phyloP scores from a whole-genome alignment of 495 filamentous ascomycete species.

The Parathielavia appendiculata region DNA sequence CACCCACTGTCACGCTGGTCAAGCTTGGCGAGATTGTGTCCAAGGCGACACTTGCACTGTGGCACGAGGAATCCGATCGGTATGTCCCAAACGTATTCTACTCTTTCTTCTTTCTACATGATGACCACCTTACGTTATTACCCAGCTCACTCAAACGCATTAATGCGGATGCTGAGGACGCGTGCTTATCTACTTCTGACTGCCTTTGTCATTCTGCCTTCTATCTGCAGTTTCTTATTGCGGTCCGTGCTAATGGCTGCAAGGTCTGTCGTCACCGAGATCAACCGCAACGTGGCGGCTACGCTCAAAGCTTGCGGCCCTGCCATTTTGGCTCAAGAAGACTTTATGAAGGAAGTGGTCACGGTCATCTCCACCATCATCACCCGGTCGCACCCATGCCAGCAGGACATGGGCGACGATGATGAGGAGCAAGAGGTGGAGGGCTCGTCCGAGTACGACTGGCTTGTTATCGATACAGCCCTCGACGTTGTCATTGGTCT shows the following conservation, averaged over 20 bases:
- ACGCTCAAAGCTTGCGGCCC: conserved; percentile 90
- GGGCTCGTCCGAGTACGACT: conserved; percentile 91
- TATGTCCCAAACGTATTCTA: conserved; percentile 46
- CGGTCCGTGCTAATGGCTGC: conserved; percentile 38
- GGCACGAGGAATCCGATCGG: conserved; percentile 89
- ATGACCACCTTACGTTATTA: conserved; percentile 87
- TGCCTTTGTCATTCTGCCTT: conserved; percentile 18
- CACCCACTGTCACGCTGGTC: conserved; percentile 67
- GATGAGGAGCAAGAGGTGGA: conserved; percentile 61
- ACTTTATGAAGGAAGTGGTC: conserved; percentile 53
- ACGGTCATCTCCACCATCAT: conserved; percentile 70
- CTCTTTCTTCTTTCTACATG: conserved; percentile 47
- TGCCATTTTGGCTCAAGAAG: conserved; percentile 68
- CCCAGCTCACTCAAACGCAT: conserved; percentile 99
- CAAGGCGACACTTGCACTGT: conserved; percentile 75
- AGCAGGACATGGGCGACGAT: conserved; percentile 79
- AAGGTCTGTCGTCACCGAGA: conserved; percentile 83
- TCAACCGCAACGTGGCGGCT: conserved; percentile 90
- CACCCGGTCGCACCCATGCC: conserved; percentile 84
- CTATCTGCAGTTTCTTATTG: background rate
- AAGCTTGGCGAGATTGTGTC: conserved; percentile 86
- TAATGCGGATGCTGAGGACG: conserved; percentile 83
- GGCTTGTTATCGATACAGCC: conserved; percentile 90
- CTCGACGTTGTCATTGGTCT: conserved; percentile 84
- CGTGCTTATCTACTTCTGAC: conserved; percentile 49